Base-by-base conservation (phyloP, 192 early-diverging fungal genomes). In the Gryganskiella cystojenkinii region DNA sequence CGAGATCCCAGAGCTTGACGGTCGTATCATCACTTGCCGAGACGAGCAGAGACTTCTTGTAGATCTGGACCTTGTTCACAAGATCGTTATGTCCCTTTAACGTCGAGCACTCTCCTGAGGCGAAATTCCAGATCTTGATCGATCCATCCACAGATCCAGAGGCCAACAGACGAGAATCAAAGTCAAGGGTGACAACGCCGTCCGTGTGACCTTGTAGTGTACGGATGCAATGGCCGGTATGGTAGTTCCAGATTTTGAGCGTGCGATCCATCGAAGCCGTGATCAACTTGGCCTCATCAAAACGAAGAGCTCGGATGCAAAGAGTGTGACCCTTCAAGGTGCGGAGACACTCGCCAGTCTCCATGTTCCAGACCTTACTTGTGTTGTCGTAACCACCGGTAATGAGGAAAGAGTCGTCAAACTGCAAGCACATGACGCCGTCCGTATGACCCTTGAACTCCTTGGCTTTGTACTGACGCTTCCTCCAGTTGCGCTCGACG, bases 401-500 rank as follows among this genome's bases (percentile, higher is more conserved):
- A 31, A 96, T 93, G 56, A 96, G 82, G 44, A 92, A 85, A 30
- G 86, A 86, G 58, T 95, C 95, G 75, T 94, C 90, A 80, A 92
- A 96, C 67, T 99, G 94, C 4, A 96, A 83, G 53, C 91, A 94
- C 86, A 95, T 91, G 30, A 99, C 90, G 57, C 93, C 94, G 80
- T 98, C 96, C 3, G 90, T 89, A 70, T 99, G 97, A 25, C 94
- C 95, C 8, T 72, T 76, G 11, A 96, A 81, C 17, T 83, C 83
- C 11, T 83, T 88, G 56, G 85, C 66, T 17, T 71, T 76, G 76
- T 90, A 97, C 51, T 90, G 89, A 61, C 90, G 90, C 59, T 90
- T 90, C 57, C 96, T 84, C 98, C 98, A 99, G 83, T 98, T 97
- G 30, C 95, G 91, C 71, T 94, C 96, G 5, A 99, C 91, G 11